A percentile compares a stretch with the other conserved stretches of the same genome.
phyloP scores from a whole-genome alignment of 768 basidiomycete species.

The Podaxis sp. region DNA sequence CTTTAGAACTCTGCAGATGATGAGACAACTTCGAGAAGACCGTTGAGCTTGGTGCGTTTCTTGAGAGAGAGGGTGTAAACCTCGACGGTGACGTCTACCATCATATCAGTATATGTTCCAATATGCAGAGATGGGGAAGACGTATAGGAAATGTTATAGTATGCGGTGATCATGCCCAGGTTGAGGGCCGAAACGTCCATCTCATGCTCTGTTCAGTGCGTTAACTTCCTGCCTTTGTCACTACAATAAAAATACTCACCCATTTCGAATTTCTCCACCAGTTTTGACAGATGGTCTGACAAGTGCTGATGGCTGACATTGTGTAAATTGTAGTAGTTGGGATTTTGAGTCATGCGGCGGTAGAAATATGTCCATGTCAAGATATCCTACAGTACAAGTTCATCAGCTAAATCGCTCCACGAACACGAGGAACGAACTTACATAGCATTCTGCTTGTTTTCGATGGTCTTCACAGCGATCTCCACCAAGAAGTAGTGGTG shows the following conservation, averaged over 20 bases:
- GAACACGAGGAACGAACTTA: conserved; percentile 28
- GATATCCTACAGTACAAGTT: conserved; percentile 63
- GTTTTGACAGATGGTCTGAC: conserved; percentile 92
- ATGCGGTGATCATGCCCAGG: conserved; percentile 97
- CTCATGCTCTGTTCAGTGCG: conserved; percentile 66
- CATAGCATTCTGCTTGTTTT: conserved; percentile 98
- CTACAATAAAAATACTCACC: conserved; percentile 41
- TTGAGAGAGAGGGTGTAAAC: conserved; percentile 95
- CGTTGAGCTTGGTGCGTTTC: conserved; percentile 96
- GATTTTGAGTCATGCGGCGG: conserved; percentile 95
- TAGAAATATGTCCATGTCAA: conserved; percentile 99
- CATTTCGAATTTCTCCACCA: conserved; percentile 97
- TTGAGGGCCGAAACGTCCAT: conserved; percentile 93
- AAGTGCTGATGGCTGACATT: conserved; percentile 95
- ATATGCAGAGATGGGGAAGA: conserved; percentile 14
- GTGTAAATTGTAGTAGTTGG: conserved; percentile 92
- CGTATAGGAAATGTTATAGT: conserved; percentile 91
- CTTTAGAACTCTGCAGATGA: conserved; percentile 89
- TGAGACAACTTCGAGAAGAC: conserved; percentile 92
- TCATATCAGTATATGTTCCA: background rate
- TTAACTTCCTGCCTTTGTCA: background rate
- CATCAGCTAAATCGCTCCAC: conserved; percentile 5
- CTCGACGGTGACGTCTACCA: conserved; percentile 89
- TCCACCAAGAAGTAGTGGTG: conserved; percentile 88
- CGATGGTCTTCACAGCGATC: conserved; percentile 97